Conservation (phyloP, 2,329 filamentous ascomycete genomes). For the Pezicula neosporulosa region DNA sequence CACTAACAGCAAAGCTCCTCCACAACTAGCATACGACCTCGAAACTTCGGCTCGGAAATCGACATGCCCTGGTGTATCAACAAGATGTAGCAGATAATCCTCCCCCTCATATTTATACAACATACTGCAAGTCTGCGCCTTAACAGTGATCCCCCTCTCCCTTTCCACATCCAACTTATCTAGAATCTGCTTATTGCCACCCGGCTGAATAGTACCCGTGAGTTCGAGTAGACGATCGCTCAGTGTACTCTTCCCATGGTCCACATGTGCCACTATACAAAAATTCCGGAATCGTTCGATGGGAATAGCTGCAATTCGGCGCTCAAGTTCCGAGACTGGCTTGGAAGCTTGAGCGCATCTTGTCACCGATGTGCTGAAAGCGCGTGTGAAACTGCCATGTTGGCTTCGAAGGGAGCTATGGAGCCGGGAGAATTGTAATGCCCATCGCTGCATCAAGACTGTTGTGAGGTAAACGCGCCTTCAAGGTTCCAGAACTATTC, state of each 20-base stretch:
- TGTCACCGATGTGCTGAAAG: constrained; percentile 25
- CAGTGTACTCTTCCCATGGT: constrained; percentile 97
- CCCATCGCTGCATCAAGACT: constrained; percentile 32
- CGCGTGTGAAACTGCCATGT: constrained; percentile 16
- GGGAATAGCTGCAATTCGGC: constrained; percentile 69
- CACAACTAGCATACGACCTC: constrained; percentile 92
- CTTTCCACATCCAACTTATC: constrained; percentile 97
- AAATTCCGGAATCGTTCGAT: constrained; percentile 88
- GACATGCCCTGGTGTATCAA: constrained; percentile 96
- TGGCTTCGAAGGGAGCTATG: constrained; percentile 26
- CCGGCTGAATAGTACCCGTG: constrained; percentile 86
- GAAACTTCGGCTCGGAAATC: constrained; percentile 97
- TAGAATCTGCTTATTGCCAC: constrained; percentile 89
- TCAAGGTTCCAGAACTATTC: too few relatives aligned
- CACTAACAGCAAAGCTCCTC: constrained; percentile 85
- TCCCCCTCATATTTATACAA: constrained; percentile 81
- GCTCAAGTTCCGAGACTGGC: constrained; percentile 41
- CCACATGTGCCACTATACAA: constrained; percentile 97
- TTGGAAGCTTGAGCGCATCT: constrained; percentile 26
- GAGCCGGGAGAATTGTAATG: constrained; percentile 27
- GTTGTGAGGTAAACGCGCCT: background rate
- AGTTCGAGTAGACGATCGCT: constrained; percentile 89
- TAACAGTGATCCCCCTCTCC: constrained; percentile 95
- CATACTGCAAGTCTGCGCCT: constrained; percentile 98
- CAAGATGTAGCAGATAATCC: constrained; percentile 91